Evolutionary conservation across 805 yeast species (phyloP).

Genomic region (Myxozyma melibiosi): DNA sequence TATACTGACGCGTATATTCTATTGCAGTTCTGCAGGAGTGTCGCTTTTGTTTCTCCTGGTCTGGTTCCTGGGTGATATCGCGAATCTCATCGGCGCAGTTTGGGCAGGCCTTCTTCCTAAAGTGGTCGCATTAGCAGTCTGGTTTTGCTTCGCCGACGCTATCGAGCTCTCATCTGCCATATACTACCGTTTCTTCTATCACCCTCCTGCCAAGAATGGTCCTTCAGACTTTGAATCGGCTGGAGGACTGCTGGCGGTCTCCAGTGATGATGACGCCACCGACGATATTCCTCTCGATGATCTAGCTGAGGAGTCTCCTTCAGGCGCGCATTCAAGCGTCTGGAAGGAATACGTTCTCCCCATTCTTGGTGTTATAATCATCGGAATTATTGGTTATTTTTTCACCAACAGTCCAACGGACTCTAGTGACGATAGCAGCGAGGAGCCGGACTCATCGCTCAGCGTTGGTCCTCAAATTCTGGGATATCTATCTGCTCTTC

Average conservation of each 20-base stretch:
- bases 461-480: constrained; percentile 56
- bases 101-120: constrained; percentile 73
- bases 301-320: not conserved
- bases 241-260: not conserved
- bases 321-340: not conserved
- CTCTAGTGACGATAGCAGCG: constrained; percentile 36
- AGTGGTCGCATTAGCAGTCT: constrained; percentile 67
- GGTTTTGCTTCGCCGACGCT: constrained; percentile 75
- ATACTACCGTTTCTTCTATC: constrained; percentile 50
- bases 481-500: constrained; percentile 68
- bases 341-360: constrained; percentile 52
- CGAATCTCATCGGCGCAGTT: constrained; percentile 66
- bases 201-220: not conserved
- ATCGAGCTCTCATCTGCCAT: constrained; percentile 59
- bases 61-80: constrained; percentile 74
- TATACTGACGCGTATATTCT: not conserved
- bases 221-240: not conserved
- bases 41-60: constrained; percentile 65
- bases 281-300: not conserved
- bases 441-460: constrained; percentile 35
- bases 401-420: constrained; percentile 40
- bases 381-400: constrained; percentile 64
- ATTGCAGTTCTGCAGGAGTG: constrained; percentile 68
- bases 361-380: constrained; percentile 58
- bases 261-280: not conserved